Evolutionary conservation across 805 yeast genomes (phyloP).

Genomic region (Nakazawaea wyomingensis): DNA sequence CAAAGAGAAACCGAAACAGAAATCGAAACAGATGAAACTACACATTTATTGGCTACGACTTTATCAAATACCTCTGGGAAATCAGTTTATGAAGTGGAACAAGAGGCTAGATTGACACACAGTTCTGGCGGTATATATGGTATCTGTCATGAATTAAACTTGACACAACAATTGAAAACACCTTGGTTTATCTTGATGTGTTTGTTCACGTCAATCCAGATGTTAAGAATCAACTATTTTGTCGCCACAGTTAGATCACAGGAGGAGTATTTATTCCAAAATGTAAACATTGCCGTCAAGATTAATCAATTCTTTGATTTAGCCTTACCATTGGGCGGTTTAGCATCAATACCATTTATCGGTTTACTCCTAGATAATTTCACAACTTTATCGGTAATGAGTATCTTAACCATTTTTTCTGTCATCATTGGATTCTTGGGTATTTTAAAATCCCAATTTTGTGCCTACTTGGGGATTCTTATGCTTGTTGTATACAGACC

Average conservation of each 20-base stretch:
- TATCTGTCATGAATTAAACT: slow-evolving; percentile 56
- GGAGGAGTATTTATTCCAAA: slow-evolving; percentile 64
- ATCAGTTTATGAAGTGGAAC: slow-evolving; percentile 62
- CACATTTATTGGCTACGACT: slow-evolving; percentile 11
- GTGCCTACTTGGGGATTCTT: slow-evolving; percentile 65
- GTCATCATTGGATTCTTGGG: slow-evolving; percentile 69
- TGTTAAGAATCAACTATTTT: slow-evolving; percentile 88
- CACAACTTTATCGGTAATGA: slow-evolving; percentile 53
- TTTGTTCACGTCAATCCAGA: slow-evolving; percentile 75
- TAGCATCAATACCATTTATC: slow-evolving; percentile 80
- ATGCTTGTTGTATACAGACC: slow-evolving; percentile 82
- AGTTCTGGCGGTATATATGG: slow-evolving; percentile 73
- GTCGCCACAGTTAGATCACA: slow-evolving; percentile 87
- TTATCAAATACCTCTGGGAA: slow-evolving; percentile 27
- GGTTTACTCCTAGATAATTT: slow-evolving; percentile 75
- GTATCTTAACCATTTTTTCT: slow-evolving; percentile 49
- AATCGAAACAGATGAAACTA: slow-evolving; percentile 14
- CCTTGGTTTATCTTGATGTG: slow-evolving; percentile 81
- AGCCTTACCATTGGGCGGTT: slow-evolving; percentile 85
- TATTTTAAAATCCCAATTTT: slow-evolving; percentile 37
- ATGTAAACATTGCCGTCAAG: slow-evolving; percentile 41
- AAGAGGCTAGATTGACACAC: slow-evolving; percentile 47
- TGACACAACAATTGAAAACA: slow-evolving; percentile 37
- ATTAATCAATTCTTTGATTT: slow-evolving; percentile 77
- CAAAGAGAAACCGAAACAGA: too few species aligned